These are phyloP conservation scores for Angomonas desouzai DNA, from an alignment of 208 protist species.

Conservation along the genomic window DNA sequence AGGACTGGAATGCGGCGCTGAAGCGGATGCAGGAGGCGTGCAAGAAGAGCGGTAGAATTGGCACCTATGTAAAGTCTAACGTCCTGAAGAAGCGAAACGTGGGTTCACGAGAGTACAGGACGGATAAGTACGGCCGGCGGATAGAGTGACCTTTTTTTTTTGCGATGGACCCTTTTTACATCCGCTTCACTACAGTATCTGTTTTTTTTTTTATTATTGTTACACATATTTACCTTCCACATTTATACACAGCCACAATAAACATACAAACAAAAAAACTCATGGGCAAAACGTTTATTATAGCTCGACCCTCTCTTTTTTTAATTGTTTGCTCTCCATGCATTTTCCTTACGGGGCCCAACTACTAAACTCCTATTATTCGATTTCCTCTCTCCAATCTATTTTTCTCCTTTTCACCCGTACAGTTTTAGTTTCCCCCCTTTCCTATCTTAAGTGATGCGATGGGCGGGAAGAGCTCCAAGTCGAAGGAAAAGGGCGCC, in stretches of 20 bases:
- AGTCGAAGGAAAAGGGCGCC: not conserved
- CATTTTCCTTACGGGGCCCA: no score
- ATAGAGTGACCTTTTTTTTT: conserved; percentile 34
- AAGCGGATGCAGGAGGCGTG: conserved; percentile 72
- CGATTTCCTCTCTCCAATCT: not conserved
- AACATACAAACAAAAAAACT: no score
- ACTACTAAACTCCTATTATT: no score
- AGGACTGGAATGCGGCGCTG: conserved; percentile 72
- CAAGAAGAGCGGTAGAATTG: conserved; percentile 54
- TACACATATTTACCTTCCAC: conserved; percentile 13
- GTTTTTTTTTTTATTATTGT: conserved; percentile 4
- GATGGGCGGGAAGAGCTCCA: not conserved
- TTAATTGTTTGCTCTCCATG: no score
- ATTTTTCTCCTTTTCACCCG: not conserved
- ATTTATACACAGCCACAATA: no score
- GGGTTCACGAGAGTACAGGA: conserved; percentile 63
- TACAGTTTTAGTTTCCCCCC: not conserved
- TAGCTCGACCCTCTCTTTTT: conserved; percentile 7
- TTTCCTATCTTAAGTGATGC: not conserved
- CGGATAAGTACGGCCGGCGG: conserved; percentile 86
- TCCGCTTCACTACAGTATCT: no score
- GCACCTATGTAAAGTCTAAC: conserved; percentile 69
- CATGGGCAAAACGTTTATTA: no score
- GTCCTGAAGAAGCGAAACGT: conserved; percentile 68
- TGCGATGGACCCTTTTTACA: no score